Base-by-base conservation (phyloP, 768 basidiomycete genomes). In the Hemileccinum impolitum region DNA sequence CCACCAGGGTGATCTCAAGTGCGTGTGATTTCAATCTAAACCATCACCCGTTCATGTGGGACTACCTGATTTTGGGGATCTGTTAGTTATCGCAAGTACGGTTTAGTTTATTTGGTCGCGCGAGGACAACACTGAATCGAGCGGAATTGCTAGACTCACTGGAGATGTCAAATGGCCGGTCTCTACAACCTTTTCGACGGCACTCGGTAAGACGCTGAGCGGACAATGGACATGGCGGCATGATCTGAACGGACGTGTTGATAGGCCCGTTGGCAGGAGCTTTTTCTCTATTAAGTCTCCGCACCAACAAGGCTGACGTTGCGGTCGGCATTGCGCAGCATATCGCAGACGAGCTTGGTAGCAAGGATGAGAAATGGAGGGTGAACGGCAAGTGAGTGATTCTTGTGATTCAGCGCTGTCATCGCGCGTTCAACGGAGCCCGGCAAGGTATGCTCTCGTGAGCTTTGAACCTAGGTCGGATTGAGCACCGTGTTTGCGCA, bases 271-370 rank as follows among this genome's bases (percentile, higher is more conserved):
- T 97, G 10, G 80, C 81, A 0, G 87, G 89, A 1, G 72, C 83
- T 9, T 89, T 95, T 70, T 86, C 88, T 0, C 63, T 96, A 8
- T 70, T 97, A 21, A 91, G 90, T 60, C 70, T 97, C 50, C 79
- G 95, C 15, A 98, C 95, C 1, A 91, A 87, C 74, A 99, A 99
- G 67, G 95, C 95, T 0, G 94, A 97, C 61, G 93, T 96, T 2
- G 87, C 85, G 6, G 91, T 90, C 21, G 95, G 92, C 0, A 75
- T 99, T 36, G 13, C 54, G 15, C 74, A 81, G 56, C 85, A 84
- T 0, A 69, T 82, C 1, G 90, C 81, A 1, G 84, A 87, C 52
- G 70, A 74, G 43, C 69, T 94, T 3, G 87, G 93, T 58, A 66
- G 67, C 26, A 77, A 73, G 53, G 84, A 73, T 6, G 78, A 80